These are phyloP conservation scores for Talaromyces sp. DNA, from an alignment of 2,329 filamentous ascomycete genomes.

Conservation along the genomic window DNA sequence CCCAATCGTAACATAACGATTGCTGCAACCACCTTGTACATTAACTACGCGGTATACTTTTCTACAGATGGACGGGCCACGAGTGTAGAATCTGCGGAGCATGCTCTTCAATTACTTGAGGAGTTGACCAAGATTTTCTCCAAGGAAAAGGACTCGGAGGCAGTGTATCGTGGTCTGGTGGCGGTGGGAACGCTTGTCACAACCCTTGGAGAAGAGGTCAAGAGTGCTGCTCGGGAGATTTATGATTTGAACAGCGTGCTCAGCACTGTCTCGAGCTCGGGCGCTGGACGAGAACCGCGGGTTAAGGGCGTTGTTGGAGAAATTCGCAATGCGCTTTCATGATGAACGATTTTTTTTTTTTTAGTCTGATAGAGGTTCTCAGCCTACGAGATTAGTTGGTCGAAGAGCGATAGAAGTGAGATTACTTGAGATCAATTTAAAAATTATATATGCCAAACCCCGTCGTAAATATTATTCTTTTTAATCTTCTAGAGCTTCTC, in stretches of 20 bases:
- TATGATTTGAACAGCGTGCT: conserved; percentile 49
- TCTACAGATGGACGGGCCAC: conserved; percentile 41
- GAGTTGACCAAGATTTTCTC: conserved; percentile 61
- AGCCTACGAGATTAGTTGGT: not conserved
- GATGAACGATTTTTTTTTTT: not conserved
- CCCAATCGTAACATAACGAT: conserved; percentile 76
- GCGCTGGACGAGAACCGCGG: conserved; percentile 54
- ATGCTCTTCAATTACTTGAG: conserved; percentile 53
- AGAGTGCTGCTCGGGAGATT: conserved; percentile 54
- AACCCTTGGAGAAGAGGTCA: conserved; percentile 57
- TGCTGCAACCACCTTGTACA: conserved; percentile 73
- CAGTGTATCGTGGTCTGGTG: conserved; percentile 75
- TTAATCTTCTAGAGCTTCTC: conserved; percentile 24
- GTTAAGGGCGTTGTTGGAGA: conserved; percentile 58
- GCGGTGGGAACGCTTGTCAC: conserved; percentile 72
- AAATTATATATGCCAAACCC: not conserved
- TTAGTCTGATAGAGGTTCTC: not conserved
- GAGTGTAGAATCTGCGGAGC: conserved; percentile 41
- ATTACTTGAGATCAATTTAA: not conserved
- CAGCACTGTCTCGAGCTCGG: conserved; percentile 43
- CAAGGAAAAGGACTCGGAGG: conserved; percentile 71
- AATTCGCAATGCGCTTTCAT: conserved; percentile 45
- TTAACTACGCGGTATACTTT: conserved; percentile 79
- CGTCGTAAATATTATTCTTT: not conserved
- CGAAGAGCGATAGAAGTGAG: not conserved